phyloP scores from a whole-genome alignment of 164 flowering plant species.

The Berberis thunbergii region DNA sequence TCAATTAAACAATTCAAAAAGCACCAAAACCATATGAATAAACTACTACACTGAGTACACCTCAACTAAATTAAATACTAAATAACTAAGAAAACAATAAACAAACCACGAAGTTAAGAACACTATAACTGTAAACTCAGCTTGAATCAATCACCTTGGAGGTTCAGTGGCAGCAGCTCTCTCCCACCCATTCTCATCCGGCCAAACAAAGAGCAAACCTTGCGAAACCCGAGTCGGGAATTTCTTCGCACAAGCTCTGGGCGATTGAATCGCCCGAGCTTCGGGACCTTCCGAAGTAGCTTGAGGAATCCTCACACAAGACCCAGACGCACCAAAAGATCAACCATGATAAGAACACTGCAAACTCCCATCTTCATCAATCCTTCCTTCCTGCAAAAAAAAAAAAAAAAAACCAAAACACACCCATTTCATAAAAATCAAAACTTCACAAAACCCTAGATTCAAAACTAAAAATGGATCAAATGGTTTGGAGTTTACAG shows the following conservation, averaged over 20 bases:
- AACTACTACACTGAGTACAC: too few relatives aligned
- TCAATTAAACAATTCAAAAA: neutral
- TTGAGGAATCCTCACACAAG: conserved; percentile 77
- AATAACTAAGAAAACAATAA: neutral
- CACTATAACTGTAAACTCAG: neutral
- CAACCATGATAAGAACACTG: conserved; percentile 97
- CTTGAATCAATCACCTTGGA: conserved; percentile 39
- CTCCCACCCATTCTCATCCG: conserved; percentile 92
- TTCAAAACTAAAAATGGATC: neutral
- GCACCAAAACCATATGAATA: too few relatives aligned
- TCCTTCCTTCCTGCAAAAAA: conserved; percentile 68
- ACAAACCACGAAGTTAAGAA: neutral
- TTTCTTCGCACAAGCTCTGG: conserved; percentile 73
- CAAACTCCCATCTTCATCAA: conserved; percentile 82
- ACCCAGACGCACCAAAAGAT: conserved; percentile 80
- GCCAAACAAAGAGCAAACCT: conserved; percentile 97
- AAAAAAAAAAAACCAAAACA: conserved; percentile 3
- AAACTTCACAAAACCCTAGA: neutral
- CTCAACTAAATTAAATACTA: too few relatives aligned
- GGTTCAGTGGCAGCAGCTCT: conserved; percentile 66
- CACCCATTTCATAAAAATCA: neutral
- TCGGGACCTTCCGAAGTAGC: conserved; percentile 79
- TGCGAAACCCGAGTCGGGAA: conserved; percentile 89
- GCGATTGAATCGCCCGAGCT: conserved; percentile 66
- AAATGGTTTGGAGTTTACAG: conserved; percentile 30